Conservation (phyloP, 1,139 yeast genomes). For the Protomyces pachydermus region DNA sequence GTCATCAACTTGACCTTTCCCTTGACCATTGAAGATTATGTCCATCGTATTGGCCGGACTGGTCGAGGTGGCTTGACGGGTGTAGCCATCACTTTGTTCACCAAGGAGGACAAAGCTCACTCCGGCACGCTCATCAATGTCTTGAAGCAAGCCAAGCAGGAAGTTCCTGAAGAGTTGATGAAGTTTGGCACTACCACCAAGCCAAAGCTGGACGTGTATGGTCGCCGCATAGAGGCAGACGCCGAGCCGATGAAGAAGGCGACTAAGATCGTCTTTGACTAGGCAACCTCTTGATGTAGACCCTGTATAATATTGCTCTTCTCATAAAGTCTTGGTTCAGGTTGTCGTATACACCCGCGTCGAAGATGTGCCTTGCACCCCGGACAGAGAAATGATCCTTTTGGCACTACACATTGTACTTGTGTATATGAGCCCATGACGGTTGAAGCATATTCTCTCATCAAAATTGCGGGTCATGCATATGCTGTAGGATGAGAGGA, state of each 20-base stretch:
- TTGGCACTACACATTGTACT: no score
- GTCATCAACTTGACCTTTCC: slow-evolving; percentile 97
- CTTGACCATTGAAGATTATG: slow-evolving; percentile 94
- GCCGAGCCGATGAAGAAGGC: slow-evolving; percentile 30
- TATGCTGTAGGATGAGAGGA: no score
- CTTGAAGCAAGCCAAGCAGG: slow-evolving; percentile 87
- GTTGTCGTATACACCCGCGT: no score
- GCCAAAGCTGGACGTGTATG: slow-evolving; percentile 28
- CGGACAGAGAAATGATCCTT: no score
- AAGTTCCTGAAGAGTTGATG: slow-evolving; percentile 91
- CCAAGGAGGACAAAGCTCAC: slow-evolving; percentile 94
- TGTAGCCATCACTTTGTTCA: slow-evolving; percentile 87
- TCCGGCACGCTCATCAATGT: slow-evolving; percentile 93
- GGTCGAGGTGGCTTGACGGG: slow-evolving; percentile 98
- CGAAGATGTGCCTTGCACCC: no score
- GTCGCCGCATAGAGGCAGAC: slow-evolving; percentile 20
- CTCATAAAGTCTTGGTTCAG: no score
- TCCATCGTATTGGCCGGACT: slow-evolving; percentile 96
- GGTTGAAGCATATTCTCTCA: no score
- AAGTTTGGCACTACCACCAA: slow-evolving; percentile 97
- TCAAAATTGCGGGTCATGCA: no score
- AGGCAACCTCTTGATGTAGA: not conserved
- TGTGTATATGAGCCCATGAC: no score
- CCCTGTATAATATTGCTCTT: no score
- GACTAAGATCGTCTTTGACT: slow-evolving; percentile 33